These are phyloP conservation scores for Chaetomium strumarium DNA, from an alignment of 2,329 filamentous ascomycete genomes.

Conservation along the genomic window DNA sequence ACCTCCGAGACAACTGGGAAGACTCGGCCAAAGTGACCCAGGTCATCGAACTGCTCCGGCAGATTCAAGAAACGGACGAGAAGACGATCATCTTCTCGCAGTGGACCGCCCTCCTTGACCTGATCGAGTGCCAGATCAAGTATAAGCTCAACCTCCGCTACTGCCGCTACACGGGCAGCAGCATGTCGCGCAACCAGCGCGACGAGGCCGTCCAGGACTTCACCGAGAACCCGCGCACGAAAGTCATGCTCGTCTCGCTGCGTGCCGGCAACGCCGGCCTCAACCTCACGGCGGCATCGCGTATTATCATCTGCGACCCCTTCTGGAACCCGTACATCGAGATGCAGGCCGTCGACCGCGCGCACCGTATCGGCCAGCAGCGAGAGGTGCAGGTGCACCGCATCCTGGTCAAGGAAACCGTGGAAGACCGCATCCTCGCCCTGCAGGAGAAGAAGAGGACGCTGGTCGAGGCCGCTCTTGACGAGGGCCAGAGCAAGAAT, in stretches of 20 bases:
- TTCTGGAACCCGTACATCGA: conserved; percentile 95
- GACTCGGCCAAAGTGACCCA: conserved; percentile 71
- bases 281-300: conserved; percentile 75
- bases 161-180: conserved; percentile 70
- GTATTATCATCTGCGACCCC: conserved; percentile 85
- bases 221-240: conserved; percentile 49
- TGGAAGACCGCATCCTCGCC: conserved; percentile 79
- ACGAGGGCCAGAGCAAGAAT: conserved; percentile 63
- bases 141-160: conserved; percentile 48
- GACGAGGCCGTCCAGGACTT: conserved; percentile 64
- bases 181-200: conserved; percentile 61
- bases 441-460: conserved; percentile 74
- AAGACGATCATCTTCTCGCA: conserved; percentile 81
- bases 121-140: conserved; percentile 66
- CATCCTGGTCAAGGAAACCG: conserved; percentile 68
- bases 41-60: conserved; percentile 57
- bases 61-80: conserved; percentile 47
- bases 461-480: conserved; percentile 72
- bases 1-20: conserved; percentile 62
- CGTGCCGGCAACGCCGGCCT: conserved; percentile 81
- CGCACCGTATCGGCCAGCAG: conserved; percentile 79
- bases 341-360: conserved; percentile 85
- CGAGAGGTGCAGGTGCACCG: conserved; percentile 72
- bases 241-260: conserved; percentile 70
- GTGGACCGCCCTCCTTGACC: conserved; percentile 72